These are phyloP conservation scores for Erigeron canadensis DNA, from an alignment of 129 eudicot genomes.

Conservation along the genomic window DNA sequence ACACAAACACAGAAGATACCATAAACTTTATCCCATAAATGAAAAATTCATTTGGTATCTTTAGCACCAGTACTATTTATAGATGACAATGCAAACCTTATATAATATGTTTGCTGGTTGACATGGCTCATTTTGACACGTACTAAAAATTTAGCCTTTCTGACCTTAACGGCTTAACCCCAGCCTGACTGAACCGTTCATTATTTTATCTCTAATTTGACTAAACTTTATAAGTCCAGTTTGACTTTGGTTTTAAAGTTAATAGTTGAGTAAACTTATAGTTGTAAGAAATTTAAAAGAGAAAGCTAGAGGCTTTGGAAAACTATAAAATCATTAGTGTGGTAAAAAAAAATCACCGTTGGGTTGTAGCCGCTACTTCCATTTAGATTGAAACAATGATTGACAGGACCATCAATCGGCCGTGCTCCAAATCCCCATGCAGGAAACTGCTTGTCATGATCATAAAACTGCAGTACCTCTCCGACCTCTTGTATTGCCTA, in stretches of 20 bases:
- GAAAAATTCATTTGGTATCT: too few relatives aligned
- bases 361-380: slow-evolving; percentile 77
- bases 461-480: slow-evolving; percentile 81
- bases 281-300: slow-evolving; percentile 11
- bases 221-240: too few relatives aligned
- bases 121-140: neutral
- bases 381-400: slow-evolving; percentile 88
- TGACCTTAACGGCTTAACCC: slow-evolving; percentile 2
- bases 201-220: too few relatives aligned
- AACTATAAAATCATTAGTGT: neutral
- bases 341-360: slow-evolving; percentile 4
- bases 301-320: neutral
- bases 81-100: too few relatives aligned
- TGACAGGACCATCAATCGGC: slow-evolving; percentile 95
- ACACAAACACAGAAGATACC: neutral
- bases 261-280: neutral
- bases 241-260: neutral
- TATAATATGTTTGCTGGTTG: neutral
- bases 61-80: too few relatives aligned
- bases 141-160: neutral
- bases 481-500: slow-evolving; percentile 92
- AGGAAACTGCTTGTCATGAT: slow-evolving; percentile 74
- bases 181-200: neutral
- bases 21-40: too few relatives aligned
- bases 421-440: slow-evolving; percentile 99